Percentiles rank a stretch among this genome's conserved stretches.
These are phyloP conservation scores for Bruguiera parviflora DNA, from an alignment of 345 rosid species.

Conservation along the genomic window DNA sequence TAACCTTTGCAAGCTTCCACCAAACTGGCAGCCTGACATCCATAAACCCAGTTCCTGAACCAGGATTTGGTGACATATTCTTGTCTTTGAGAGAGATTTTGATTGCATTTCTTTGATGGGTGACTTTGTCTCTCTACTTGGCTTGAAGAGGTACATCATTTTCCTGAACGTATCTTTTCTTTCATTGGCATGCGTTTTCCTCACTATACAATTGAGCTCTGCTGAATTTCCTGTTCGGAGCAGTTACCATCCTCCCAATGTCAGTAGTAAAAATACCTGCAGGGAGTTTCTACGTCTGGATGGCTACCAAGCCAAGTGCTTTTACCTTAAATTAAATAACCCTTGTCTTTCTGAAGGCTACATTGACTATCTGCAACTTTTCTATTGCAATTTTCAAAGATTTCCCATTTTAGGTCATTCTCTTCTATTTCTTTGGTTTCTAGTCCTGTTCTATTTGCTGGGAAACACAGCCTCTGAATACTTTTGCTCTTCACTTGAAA, in stretches of 20 bases:
- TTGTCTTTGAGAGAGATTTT: not conserved
- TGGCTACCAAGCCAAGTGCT: conserved; percentile 45
- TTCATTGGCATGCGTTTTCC: conserved; percentile 31
- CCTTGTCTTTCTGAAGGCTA: conserved; percentile 69
- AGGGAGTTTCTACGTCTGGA: conserved; percentile 25
- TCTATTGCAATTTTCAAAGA: conserved; percentile 63
- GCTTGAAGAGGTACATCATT: conserved; percentile 19
- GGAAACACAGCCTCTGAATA: conserved; percentile 91
- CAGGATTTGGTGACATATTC: conserved; percentile 1
- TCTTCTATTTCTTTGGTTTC: conserved; percentile 59
- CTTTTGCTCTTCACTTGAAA: conserved; percentile 82
- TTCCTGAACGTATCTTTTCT: conserved; percentile 46
- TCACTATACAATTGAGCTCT: conserved; percentile 20
- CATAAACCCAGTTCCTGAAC: conserved; percentile 3
- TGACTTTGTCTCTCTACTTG: conserved; percentile 12
- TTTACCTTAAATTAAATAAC: conserved; percentile 12
- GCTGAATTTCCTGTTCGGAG: conserved; percentile 15
- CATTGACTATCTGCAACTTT: conserved; percentile 57
- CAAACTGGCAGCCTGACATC: not conserved
- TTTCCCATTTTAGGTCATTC: conserved; percentile 48
- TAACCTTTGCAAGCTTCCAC: not conserved
- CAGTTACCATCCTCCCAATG: conserved; percentile 22
- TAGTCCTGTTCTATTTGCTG: conserved; percentile 68
- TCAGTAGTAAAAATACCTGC: conserved; percentile 28
- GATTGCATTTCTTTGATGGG: conserved; percentile 29